A percentile compares a stretch with the other conserved stretches of the same genome.
phyloP scores from a whole-genome alignment of 2,329 filamentous ascomycete genomes.

The Pseudogymnoascus sp. region DNA sequence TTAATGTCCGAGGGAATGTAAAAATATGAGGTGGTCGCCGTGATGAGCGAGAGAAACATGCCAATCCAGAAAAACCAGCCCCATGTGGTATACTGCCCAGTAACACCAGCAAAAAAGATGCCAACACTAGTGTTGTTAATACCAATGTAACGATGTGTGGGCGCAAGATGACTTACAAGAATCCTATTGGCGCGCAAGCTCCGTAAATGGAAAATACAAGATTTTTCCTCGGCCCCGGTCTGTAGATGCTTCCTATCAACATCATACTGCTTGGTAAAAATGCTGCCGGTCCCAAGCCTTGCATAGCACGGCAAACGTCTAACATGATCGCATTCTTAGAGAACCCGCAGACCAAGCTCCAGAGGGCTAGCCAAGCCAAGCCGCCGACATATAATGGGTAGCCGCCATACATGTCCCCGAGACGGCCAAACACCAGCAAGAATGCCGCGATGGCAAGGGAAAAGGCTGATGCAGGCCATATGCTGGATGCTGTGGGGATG shows the following conservation, averaged over 20 bases:
- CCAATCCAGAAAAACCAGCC: conserved; percentile 65
- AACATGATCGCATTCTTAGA: conserved; percentile 61
- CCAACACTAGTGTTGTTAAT: conserved; percentile 42
- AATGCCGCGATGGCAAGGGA: conserved; percentile 48
- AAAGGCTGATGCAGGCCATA: conserved; percentile 57
- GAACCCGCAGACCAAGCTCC: conserved; percentile 65
- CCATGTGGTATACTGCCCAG: conserved; percentile 53
- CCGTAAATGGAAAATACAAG: conserved; percentile 53
- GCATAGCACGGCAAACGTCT: conserved; percentile 64
- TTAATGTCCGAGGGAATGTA: conserved; percentile 42
- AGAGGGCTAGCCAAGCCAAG: conserved; percentile 57
- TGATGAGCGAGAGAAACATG: conserved; percentile 42
- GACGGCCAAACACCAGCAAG: conserved; percentile 56
- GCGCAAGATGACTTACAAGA: conserved; percentile 41
- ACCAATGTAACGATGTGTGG: conserved; percentile 48
- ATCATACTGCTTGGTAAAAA: conserved; percentile 64
- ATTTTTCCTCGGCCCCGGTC: conserved; percentile 63
- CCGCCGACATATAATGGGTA: conserved; percentile 53
- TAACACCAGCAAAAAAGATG: conserved; percentile 57
- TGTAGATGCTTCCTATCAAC: conserved; percentile 56
- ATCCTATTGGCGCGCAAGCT: conserved; percentile 46
- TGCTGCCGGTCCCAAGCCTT: conserved; percentile 66
- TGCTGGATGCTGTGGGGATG: conserved; percentile 54
- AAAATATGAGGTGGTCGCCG: conserved; percentile 38
- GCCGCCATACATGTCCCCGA: conserved; percentile 57